Percentiles rank a stretch among this genome's conserved stretches.
Evolutionary conservation across 768 basidiomycete genomes (phyloP).

Genomic region (Podaxis sp.): DNA sequence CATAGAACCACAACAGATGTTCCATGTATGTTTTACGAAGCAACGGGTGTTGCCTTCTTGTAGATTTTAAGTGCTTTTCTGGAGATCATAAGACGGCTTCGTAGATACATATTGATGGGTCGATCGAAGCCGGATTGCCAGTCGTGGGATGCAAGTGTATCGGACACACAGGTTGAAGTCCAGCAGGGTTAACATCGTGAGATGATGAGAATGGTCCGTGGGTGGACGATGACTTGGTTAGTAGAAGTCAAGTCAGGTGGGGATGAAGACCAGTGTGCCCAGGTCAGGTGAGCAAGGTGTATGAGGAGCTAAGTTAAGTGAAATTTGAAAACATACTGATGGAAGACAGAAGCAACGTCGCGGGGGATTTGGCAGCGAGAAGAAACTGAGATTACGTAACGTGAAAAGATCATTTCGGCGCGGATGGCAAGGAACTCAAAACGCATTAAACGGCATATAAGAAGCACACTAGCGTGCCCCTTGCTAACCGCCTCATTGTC

Average conservation of each 20-base stretch:
- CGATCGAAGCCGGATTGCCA: background rate
- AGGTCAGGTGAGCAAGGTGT: background rate
- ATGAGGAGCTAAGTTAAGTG: background rate
- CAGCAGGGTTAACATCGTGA: background rate
- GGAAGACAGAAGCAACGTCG: background rate
- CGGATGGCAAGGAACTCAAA: background rate
- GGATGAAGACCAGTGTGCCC: background rate
- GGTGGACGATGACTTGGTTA: background rate
- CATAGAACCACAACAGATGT: background rate
- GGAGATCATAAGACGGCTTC: background rate
- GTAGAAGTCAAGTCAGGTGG: background rate
- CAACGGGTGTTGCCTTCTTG: background rate
- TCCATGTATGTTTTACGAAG: background rate
- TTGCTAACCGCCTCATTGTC: background rate
- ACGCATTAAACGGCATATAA: constrained; percentile 1
- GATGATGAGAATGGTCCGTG: background rate
- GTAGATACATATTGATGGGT: too few species aligned
- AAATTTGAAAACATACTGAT: background rate
- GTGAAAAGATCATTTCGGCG: background rate
- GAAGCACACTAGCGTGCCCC: background rate
- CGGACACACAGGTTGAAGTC: background rate
- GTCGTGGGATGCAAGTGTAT: background rate
- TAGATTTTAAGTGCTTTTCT: background rate
- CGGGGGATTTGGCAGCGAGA: background rate
- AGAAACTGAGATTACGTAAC: constrained; percentile 3